Base-by-base conservation (phyloP, 257 asterid species). In the Solanum corneliomulleri region DNA sequence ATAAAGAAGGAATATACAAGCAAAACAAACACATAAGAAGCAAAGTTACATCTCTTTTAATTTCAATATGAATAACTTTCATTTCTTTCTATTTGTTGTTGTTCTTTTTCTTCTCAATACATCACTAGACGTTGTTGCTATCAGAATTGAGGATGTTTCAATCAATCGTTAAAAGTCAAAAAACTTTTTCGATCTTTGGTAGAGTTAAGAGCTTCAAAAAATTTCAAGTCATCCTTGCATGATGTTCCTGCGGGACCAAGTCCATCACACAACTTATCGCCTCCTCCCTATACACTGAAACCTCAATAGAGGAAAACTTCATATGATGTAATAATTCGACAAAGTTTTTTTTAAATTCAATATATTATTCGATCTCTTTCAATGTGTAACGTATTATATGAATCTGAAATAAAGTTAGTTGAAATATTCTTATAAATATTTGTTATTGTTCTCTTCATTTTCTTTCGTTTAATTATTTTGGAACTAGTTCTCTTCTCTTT, bases 161-260 rank as follows among this genome's bases (percentile, higher is more conserved):
- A 33, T 33, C 35, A 33, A 33, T 33, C 35, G 35, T 4, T 33
- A 1, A 33, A 33, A 33, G 35, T 33, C 0, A 33, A 33, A 33
- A 33, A 33, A 1, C 0, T 33, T 33, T 33, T 33, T 33, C 35
- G 1, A 33, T 4, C 5, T 4, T 33, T 33, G 5, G 1, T 0
- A 33, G 5, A 33, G 0, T 33, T 33, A 33, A 33, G 35, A 33
- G 5, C 5, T 33, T 33, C 35, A 33, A 33, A 33, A 33, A 33
- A 33, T 1, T 33, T 33, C 1, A 15, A 33, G 35, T 9, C n/a
- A 29, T 33, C 78, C 25, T 33, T 70, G 44, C 44, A 31, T 58
- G 68, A 58, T 21, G 68, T 58, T 58, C 1, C 27, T 58, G 3
- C 6, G n/a, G 13, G 68, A 58, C 2, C 27, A 58, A 58, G 12